These are phyloP conservation scores for Arthroderma uncinatum DNA, from an alignment of 2,329 filamentous ascomycete species.

Conservation along the genomic window DNA sequence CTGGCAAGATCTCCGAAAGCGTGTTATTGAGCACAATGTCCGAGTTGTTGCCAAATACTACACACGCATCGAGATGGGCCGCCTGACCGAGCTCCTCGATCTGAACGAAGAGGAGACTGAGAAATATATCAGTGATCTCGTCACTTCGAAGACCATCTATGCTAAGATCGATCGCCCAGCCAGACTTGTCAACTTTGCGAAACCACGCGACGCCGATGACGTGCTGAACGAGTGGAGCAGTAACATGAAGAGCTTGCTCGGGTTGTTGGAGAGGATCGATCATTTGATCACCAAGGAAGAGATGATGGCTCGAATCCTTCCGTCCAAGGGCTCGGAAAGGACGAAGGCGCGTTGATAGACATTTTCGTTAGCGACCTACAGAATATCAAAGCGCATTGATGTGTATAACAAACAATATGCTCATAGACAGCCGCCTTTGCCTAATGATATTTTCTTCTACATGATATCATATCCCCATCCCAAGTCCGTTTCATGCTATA, in stretches of 20 bases:
- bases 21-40: slow-evolving; percentile 98
- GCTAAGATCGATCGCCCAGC: slow-evolving; percentile 95
- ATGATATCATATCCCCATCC: background rate
- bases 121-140: slow-evolving; percentile 95
- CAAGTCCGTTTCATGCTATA: background rate
- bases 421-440: background rate
- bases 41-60: slow-evolving; percentile 98
- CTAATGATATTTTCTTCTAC: background rate
- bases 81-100: slow-evolving; percentile 81
- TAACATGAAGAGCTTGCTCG: slow-evolving; percentile 90
- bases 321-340: slow-evolving; percentile 32
- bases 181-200: slow-evolving; percentile 83
- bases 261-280: slow-evolving; percentile 79
- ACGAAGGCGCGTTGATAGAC: background rate
- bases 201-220: slow-evolving; percentile 89
- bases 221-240: slow-evolving; percentile 96
- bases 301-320: slow-evolving; percentile 98
- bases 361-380: background rate
- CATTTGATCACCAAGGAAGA: slow-evolving; percentile 99
- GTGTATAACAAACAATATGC: background rate
- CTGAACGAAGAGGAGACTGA: slow-evolving; percentile 92
- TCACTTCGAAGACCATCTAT: slow-evolving; percentile 95
- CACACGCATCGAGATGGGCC: slow-evolving; percentile 86
- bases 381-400: background rate
- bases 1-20: slow-evolving; percentile 93